Base-by-base conservation (phyloP, 805 yeast genomes). In the Yarrowia sp. region DNA sequence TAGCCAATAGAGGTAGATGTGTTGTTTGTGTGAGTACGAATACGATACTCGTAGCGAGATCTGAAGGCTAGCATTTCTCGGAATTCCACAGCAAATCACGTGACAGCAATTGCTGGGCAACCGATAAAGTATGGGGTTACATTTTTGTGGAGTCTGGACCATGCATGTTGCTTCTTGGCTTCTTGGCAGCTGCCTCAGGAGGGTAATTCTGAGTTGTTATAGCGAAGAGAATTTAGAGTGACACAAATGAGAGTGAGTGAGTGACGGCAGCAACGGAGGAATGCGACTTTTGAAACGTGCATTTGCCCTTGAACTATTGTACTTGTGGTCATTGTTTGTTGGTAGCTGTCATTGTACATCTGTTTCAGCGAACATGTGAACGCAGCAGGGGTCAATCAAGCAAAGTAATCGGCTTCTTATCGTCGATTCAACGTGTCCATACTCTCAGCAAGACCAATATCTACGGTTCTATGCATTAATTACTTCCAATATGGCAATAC, bases 181-280 rank as follows among this genome's bases (percentile, higher is more conserved):
- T 30, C 36, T 47, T 47, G 52, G 52, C 52, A 47, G 52, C 52
- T 47, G 52, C 52, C 52, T 47, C 38, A 30, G 38, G 36, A 30
- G 52, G 52, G 52, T 47, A 47, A 47, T 13, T 24, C 30, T 47
- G 50, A 30, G 36, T 24, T 24, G 52, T 47, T 47, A 24, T 24
- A 33, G 15, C 19, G n/a, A 30, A 9, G 7, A 6, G 49, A 9
- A 9, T 46, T 46, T 46, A 46, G 19, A 47, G 38, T 30, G 36
- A 30, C 36, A 30, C 38, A 30, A 47, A 30, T 47, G 52, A 44
- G 49, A 44, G 49, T 12, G 30, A 40, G 42, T 7, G 42, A 39
- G 30, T 24, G 9, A 46, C 34, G 17, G 50, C 17, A 20, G 52
- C 52, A 47, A 47, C 52, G 38, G 38, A 30, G 52, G 13, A 46